Base-by-base conservation (phyloP, 2,329 filamentous ascomycete species). In the Ophiostoma novo-ulmi region DNA sequence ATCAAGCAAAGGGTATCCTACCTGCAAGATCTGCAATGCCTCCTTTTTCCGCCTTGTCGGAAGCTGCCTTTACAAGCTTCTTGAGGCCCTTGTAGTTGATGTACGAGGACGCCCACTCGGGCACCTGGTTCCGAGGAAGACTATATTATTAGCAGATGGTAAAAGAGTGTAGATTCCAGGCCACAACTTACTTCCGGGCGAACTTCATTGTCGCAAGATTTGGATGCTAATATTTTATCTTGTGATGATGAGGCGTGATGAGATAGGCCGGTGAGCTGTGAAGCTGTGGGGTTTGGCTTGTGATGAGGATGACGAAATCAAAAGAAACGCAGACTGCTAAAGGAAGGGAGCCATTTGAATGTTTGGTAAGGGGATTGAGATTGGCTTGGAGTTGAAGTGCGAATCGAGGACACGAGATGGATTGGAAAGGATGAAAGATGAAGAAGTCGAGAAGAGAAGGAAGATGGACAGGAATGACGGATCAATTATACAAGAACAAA, bases 61-160 rank as follows among this genome's bases (percentile, higher is more conserved):
- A 85, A 44, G 91, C 90, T 14, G 89, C 87, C 76, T 97, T 98
- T 82, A 99, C 94, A 74, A 97, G 87, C 83, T 95, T 97, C 85
- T 99, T 99, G 76, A 98, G 83, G 75, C 89, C 89, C 78, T 94
- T 95, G 83, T 96, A 96, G 81, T 95, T 89, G 82, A 95, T 94
- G 78, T 96, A 96, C 41, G 85, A 89, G 71, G 89, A 84, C 69
- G 91, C 89, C 92, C 92, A 96, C 81, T 94, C 92, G 67, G 92
- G 92, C 77, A 95, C 91, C 81, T 94, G 91, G 78, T 94, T 93
- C 67, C 91, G 88, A 22, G 91, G 87, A 70, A 96, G 85, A 74
- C 76, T 75, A 70, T 11, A 5, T 5, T 6, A 7, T 55, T 38
- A 69, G 69, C 11, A 70, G 31, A 48, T 22, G 11, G 2, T 3